Evolutionary conservation across 371 early-diverging fungal species (phyloP), one percentile per base, ranked within the genome.

Genomic region (Rhizopus sp.): DNA sequence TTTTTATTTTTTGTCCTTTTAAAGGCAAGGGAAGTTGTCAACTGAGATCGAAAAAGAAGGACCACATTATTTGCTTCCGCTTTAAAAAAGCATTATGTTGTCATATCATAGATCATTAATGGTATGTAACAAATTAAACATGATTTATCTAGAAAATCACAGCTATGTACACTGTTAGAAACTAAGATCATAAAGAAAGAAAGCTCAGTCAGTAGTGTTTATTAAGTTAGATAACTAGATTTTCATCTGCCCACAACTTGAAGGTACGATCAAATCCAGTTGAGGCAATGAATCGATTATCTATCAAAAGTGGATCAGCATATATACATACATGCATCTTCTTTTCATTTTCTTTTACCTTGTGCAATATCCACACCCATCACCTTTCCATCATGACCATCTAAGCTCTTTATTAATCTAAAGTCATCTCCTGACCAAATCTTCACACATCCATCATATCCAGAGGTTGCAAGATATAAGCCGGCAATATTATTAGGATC

Each of bases 341-440:
- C 7, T 13, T 37, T 13, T 37, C 7, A 5, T 37, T 37, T 37
- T 7, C 56, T 23, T 66, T 66, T 82, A 88, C 89, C 90, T 56
- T 69, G 63, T 4, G 91, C 83, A 16, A 94, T 77, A 72, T 97
- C 97, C 6, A 94, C 80, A 44, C 90, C 82, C 87, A 93, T 93
- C 5, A 97, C 93, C 64, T 92, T 93, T 57, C 93, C 91, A 51
- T 93, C 93, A 60, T 95, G 89, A 0, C 96, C 97, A 23, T 87
- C 81, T 57, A 98, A 72, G 37, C 88, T 85, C 67, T 92, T 93
- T 52, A 95, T 78, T 52, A 93, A 82, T 66, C 90, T 91, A 82
- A 88, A 98, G 68, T 96, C 96, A 50, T 93, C 95, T 5, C 89
- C 89, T 30, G 92, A 90, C 95, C 96, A 98, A 4, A 96, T 68